phyloP scores from a whole-genome alignment of 371 early-diverging fungal species.

The Thermomucor indicae-seudaticae region DNA sequence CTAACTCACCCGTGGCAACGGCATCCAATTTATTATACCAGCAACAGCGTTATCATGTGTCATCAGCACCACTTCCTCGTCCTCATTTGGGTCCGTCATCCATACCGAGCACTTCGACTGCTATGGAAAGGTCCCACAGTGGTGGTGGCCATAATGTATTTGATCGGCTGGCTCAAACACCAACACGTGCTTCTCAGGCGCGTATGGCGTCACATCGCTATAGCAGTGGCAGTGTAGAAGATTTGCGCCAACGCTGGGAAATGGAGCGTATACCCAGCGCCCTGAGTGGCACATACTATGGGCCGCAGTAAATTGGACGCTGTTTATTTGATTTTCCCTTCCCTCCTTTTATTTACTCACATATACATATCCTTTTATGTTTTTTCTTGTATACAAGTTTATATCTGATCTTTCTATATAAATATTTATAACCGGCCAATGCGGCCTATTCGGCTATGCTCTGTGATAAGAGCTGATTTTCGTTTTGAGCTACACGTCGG shows the following conservation, averaged over 20 bases:
- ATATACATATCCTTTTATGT: no score
- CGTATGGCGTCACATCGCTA: conserved; percentile 40
- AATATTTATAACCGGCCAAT: no score
- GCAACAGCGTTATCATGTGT: conserved; percentile 10
- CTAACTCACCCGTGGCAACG: no score
- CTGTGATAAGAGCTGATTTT: no score
- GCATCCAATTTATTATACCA: conserved; percentile 17
- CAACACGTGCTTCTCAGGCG: conserved; percentile 43
- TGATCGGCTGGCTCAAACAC: conserved; percentile 45
- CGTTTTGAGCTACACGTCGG: no score
- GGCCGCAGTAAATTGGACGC: conserved; percentile 4
- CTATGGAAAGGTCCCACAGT: conserved; percentile 24
- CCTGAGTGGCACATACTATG: conserved; percentile 15
- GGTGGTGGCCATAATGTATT: conserved; percentile 37
- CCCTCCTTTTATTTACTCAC: no score
- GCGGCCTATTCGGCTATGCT: no score
- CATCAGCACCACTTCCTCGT: conserved; percentile 4
- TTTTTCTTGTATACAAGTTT: no score
- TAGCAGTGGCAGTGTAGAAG: conserved; percentile 44
- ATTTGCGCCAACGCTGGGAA: conserved; percentile 35
- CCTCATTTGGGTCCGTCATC: conserved; percentile 9
- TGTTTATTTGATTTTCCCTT: no score
- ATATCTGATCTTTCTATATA: no score
- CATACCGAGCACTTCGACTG: conserved; percentile 16
- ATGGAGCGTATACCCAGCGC: conserved; percentile 27